Evolutionary conservation across 495 filamentous ascomycete species (phyloP).

Genomic region (Mytilinidion resinicola): DNA sequence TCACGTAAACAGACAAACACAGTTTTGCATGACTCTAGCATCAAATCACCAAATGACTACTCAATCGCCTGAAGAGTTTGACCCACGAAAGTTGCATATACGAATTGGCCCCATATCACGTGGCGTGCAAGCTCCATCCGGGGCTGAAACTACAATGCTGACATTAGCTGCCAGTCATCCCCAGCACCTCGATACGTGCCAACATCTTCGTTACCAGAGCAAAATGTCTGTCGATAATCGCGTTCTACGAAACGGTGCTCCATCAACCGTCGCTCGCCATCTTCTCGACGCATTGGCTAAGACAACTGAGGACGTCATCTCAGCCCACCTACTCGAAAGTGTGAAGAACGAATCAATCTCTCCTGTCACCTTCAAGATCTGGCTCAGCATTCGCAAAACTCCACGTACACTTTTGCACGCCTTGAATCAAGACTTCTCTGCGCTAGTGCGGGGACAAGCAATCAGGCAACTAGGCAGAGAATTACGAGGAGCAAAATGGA

Average conservation of each 20-base stretch:
- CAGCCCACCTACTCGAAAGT: conserved; percentile 1
- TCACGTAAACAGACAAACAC: too few species aligned
- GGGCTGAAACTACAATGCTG: too few species aligned
- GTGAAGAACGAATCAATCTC: conserved; percentile 11
- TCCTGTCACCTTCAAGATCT: conserved; percentile 9
- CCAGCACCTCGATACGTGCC: too few species aligned
- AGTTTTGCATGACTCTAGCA: too few species aligned
- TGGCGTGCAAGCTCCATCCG: too few species aligned
- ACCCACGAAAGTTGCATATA: too few species aligned
- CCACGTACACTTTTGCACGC: conserved; percentile 1
- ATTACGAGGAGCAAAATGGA: conserved; percentile 14
- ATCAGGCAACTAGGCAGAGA: conserved; percentile 7
- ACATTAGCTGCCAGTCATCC: too few species aligned
- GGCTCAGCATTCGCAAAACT: conserved; percentile 9
- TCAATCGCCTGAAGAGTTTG: too few species aligned
- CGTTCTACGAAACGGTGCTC: not conserved
- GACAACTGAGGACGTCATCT: not conserved
- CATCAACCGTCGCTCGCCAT: conserved; percentile 1
- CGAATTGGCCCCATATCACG: too few species aligned
- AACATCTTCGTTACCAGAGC: too few species aligned
- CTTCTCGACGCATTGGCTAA: not conserved
- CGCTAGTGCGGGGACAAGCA: conserved; percentile 8
- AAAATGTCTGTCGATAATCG: not conserved
- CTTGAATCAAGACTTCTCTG: conserved; percentile 12
- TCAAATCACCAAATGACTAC: too few species aligned